These are phyloP conservation scores for Hyaloscypha finlandica DNA, from an alignment of 495 filamentous ascomycete genomes.

Conservation along the genomic window DNA sequence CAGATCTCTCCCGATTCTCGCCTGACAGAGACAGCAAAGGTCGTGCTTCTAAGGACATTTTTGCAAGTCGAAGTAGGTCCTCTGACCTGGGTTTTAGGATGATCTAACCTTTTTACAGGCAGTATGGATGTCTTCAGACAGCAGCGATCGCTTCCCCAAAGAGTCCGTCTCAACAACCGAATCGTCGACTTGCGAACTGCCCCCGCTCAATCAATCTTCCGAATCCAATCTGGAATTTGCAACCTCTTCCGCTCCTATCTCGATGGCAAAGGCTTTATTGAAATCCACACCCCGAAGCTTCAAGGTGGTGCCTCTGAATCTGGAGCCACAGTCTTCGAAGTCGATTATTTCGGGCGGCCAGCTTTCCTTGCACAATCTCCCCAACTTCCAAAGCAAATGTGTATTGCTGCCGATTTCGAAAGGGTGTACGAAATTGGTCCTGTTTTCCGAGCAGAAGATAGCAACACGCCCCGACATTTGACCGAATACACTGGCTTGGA, in stretches of 20 bases:
- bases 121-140: constrained; percentile 26
- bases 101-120: constrained; percentile 19
- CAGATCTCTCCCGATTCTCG: constrained; percentile 15
- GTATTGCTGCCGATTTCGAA: constrained; percentile 88
- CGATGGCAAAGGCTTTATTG: constrained; percentile 75
- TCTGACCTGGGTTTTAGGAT: neutral
- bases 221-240: constrained; percentile 73
- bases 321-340: constrained; percentile 90
- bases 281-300: constrained; percentile 92
- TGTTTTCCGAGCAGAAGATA: constrained; percentile 97
- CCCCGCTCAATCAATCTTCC: constrained; percentile 84
- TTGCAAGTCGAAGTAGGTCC: constrained; percentile 27
- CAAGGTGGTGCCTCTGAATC: constrained; percentile 90
- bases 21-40: neutral
- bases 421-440: constrained; percentile 90
- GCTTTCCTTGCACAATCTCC: constrained; percentile 93
- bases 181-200: constrained; percentile 84
- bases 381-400: constrained; percentile 93
- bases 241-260: constrained; percentile 80
- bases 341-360: constrained; percentile 88
- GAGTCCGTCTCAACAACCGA: constrained; percentile 71
- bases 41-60: constrained; percentile 11
- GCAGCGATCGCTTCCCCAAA: constrained; percentile 27
- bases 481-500: constrained; percentile 96
- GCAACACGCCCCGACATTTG: constrained; percentile 93